These are phyloP conservation scores for Phytophthora idaei DNA, from an alignment of 352 stramenopile species.

Conservation along the genomic window DNA sequence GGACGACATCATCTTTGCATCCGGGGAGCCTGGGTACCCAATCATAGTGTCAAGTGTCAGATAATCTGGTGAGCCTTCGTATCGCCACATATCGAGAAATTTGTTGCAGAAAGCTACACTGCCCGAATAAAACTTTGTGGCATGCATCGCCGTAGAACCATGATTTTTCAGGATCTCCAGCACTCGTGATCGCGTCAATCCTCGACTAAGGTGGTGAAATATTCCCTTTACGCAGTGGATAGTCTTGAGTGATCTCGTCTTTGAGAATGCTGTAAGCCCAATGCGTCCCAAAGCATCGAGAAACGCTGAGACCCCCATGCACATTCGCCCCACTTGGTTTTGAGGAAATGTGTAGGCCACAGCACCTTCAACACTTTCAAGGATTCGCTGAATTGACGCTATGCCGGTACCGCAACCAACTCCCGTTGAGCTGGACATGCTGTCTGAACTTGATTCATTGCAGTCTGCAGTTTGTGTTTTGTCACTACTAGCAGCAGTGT, in stretches of 20 bases:
- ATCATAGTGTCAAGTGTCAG: conserved; percentile 49
- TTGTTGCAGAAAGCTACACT: conserved; percentile 81
- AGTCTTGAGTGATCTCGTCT: conserved; percentile 48
- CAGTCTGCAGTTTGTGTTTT: conserved; percentile 9
- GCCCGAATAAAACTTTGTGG: conserved; percentile 72
- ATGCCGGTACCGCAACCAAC: conserved; percentile 13
- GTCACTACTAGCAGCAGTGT: conserved; percentile 1
- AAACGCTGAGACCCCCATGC: conserved; percentile 76
- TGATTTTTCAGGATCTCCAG: conserved; percentile 75
- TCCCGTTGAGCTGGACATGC: conserved; percentile 13
- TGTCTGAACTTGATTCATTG: conserved; percentile 17
- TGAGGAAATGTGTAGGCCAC: conserved; percentile 53
- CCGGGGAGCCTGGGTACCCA: conserved; percentile 21
- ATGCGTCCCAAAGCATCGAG: conserved; percentile 64
- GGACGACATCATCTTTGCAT: conserved; percentile 16
- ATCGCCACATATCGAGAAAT: conserved; percentile 83
- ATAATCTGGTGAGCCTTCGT: conserved; percentile 81
- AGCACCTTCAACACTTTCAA: conserved; percentile 51
- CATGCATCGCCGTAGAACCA: conserved; percentile 66
- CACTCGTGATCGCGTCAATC: conserved; percentile 63
- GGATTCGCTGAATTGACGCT: conserved; percentile 48
- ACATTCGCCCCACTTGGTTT: conserved; percentile 60
- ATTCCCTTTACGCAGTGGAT: conserved; percentile 76
- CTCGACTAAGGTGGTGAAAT: conserved; percentile 77
- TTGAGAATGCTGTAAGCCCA: conserved; percentile 58